Evolutionary conservation across 208 protist genomes (phyloP).

Genomic region (Trypanosoma cruzi): DNA sequence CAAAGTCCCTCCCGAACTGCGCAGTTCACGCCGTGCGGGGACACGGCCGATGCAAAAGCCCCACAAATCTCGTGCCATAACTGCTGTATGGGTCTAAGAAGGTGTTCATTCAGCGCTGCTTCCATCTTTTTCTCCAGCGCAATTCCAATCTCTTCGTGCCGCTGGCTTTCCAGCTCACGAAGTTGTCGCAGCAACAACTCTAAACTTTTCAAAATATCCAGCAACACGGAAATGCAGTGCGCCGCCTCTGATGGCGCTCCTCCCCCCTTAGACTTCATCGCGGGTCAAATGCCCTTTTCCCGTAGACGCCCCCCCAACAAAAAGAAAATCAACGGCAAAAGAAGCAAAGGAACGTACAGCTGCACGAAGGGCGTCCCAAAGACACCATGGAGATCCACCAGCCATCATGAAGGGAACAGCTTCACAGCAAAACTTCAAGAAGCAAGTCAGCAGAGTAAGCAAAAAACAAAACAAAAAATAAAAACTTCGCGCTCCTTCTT

Average conservation of each 20-base stretch:
- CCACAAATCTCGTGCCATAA: constrained; percentile 19
- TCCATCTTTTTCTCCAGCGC: constrained; percentile 8
- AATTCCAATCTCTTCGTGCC: neutral
- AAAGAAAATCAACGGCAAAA: neutral
- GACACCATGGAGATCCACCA: too few species aligned
- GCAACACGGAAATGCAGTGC: constrained; percentile 5
- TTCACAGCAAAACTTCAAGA: too few species aligned
- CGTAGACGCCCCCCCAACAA: too few species aligned
- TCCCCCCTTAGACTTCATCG: neutral
- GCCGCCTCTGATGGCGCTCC: constrained; percentile 6
- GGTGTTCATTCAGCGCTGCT: constrained; percentile 1
- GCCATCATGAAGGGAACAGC: too few species aligned
- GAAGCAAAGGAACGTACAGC: too few species aligned
- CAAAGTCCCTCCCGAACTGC: neutral
- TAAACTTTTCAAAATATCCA: constrained; percentile 1
- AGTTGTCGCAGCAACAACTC: constrained; percentile 1
- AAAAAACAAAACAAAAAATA: too few species aligned
- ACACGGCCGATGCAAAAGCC: neutral
- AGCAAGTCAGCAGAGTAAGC: too few species aligned
- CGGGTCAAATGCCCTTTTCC: neutral
- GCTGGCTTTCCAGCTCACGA: neutral
- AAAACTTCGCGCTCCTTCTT: too few species aligned
- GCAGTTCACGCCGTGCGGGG: too few species aligned
- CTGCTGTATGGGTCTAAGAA: constrained; percentile 18
- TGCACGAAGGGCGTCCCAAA: too few species aligned